These are phyloP conservation scores for Amphibolis antarctica DNA, from an alignment of 106 monocot genomes.

Conservation along the genomic window DNA sequence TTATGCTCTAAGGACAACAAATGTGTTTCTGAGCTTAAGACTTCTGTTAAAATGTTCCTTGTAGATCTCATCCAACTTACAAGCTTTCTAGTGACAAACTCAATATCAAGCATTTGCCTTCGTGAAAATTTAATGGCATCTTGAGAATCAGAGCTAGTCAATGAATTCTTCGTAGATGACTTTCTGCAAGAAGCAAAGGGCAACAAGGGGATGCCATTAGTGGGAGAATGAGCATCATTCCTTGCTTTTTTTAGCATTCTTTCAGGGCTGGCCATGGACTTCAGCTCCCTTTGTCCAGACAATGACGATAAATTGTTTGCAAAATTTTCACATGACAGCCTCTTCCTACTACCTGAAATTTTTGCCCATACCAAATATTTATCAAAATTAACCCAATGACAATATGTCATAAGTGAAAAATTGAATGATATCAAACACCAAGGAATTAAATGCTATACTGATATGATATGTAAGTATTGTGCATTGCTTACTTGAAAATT, in stretches of 20 bases:
- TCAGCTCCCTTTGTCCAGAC: slow-evolving; percentile 6
- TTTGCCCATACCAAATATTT: background rate
- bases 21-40: slow-evolving; percentile 23
- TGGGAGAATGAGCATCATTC: slow-evolving; percentile 7
- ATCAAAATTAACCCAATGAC: background rate
- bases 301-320: slow-evolving; percentile 4
- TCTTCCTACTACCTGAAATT: slow-evolving; percentile 29
- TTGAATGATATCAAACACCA: background rate
- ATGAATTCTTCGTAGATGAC: slow-evolving; percentile 23
- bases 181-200: slow-evolving; percentile 7
- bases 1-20: slow-evolving; percentile 17
- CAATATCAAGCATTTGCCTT: slow-evolving; percentile 66
- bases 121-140: slow-evolving; percentile 65
- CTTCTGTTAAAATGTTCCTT: slow-evolving; percentile 46
- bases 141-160: slow-evolving; percentile 28
- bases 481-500: slow-evolving; percentile 29
- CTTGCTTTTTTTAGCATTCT: slow-evolving; percentile 25
- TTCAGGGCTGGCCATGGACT: slow-evolving; percentile 6
- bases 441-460: background rate
- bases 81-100: slow-evolving; percentile 48
- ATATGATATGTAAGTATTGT: too few species aligned
- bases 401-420: background rate
- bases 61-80: slow-evolving; percentile 45
- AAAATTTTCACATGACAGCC: slow-evolving; percentile 6
- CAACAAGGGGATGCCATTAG: slow-evolving; percentile 50